These are phyloP conservation scores for Colletotrichum tropicicola DNA, from an alignment of 2,329 filamentous ascomycete species.

Conservation along the genomic window DNA sequence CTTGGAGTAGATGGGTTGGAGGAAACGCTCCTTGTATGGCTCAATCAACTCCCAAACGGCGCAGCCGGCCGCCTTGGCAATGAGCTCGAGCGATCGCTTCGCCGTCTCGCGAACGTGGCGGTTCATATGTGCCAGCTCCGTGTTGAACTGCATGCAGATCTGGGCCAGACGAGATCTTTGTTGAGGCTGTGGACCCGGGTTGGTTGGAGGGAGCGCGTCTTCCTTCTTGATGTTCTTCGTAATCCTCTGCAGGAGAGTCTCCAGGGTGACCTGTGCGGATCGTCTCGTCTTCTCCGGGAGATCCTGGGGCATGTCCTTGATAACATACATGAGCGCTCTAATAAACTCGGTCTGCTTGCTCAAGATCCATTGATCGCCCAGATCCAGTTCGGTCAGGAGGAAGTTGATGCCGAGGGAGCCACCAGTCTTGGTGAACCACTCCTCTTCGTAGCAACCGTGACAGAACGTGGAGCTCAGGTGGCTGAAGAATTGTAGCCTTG, in stretches of 20 bases:
- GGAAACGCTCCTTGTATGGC: constrained; percentile 87
- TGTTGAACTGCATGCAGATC: constrained; percentile 86
- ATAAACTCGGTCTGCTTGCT: constrained; percentile 88
- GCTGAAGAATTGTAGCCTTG: constrained; percentile 84
- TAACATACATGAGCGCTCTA: constrained; percentile 92
- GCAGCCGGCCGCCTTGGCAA: constrained; percentile 80
- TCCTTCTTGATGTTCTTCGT: constrained; percentile 83
- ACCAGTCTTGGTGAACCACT: constrained; percentile 98
- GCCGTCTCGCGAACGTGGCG: constrained; percentile 91
- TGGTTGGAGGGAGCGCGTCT: constrained; percentile 63
- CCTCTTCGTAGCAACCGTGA: constrained; percentile 95
- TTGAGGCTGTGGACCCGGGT: constrained; percentile 48
- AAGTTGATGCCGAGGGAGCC: constrained; percentile 91
- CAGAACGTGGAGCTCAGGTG: constrained; percentile 86
- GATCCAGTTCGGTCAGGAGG: constrained; percentile 82
- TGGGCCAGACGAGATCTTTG: constrained; percentile 72
- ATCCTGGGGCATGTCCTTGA: constrained; percentile 97
- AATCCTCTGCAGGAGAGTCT: constrained; percentile 80
- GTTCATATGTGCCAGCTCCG: constrained; percentile 94
- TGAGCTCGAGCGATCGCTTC: constrained; percentile 80
- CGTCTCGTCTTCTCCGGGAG: constrained; percentile 88
- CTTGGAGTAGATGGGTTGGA: constrained; percentile 95
- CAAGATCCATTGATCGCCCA: constrained; percentile 85
- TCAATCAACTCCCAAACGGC: constrained; percentile 89
- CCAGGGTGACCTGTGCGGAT: constrained; percentile 84